Evolutionary conservation across 1,284 basidiomycete species (phyloP).

Genomic region (Leccinum pachyderme): DNA sequence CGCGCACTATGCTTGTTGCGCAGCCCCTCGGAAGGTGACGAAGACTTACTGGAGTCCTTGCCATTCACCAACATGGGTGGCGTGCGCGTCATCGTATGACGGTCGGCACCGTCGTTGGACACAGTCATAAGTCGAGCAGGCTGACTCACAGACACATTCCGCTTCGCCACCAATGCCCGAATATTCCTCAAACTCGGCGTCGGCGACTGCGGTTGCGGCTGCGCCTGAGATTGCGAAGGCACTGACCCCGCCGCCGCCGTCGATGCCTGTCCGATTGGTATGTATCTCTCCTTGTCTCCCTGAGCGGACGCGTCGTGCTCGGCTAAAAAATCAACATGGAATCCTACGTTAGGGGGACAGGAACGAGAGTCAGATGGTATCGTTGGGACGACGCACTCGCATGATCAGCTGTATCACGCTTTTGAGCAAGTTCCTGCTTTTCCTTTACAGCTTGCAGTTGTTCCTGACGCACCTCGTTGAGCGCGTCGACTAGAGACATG

Average conservation of each 20-base stretch:
- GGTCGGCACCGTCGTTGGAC: background rate
- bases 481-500: conserved; percentile 20
- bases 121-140: background rate
- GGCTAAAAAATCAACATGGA: conserved; percentile 3
- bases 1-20: background rate
- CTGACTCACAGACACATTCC: background rate
- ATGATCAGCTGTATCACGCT: background rate
- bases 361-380: background rate
- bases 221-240: background rate
- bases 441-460: background rate
- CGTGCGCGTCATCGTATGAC: background rate
- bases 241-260: background rate
- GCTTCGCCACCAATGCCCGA: conserved; percentile 17
- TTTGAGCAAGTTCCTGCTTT: background rate
- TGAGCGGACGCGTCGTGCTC: background rate
- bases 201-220: background rate
- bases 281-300: background rate
- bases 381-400: background rate
- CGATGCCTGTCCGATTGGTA: background rate
- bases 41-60: background rate
- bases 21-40: background rate
- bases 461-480: conserved; percentile 18
- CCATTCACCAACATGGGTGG: background rate
- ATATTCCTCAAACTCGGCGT: conserved; percentile 21
- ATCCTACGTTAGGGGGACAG: conserved; percentile 2